A percentile compares a stretch with the other conserved stretches of the same genome.
Evolutionary conservation across 345 rosid genomes (phyloP).

Genomic region (Excoecaria agallocha): DNA sequence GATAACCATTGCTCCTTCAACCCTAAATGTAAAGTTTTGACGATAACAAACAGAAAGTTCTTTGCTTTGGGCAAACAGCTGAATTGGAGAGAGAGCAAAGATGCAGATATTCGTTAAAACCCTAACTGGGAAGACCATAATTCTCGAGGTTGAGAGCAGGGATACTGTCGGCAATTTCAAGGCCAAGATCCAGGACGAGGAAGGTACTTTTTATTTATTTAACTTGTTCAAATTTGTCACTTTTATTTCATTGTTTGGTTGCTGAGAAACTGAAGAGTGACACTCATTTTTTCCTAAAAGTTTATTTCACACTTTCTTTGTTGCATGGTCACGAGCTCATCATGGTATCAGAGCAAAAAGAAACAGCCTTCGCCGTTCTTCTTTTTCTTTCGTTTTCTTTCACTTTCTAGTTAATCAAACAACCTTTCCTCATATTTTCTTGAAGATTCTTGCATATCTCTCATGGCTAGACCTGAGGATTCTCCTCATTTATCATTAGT

Average conservation of each 20-base stretch:
- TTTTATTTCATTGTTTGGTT: neutral
- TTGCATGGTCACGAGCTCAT: too few species aligned
- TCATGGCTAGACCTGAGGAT: too few species aligned
- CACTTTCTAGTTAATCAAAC: too few species aligned
- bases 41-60: neutral
- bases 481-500: too few species aligned
- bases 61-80: neutral
- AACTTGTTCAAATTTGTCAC: neutral
- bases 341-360: too few species aligned
- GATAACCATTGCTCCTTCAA: neutral
- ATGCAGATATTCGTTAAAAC: conserved; percentile 97
- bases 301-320: too few species aligned
- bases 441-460: too few species aligned
- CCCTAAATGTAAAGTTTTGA: neutral
- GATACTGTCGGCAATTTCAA: conserved; percentile 89
- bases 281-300: neutral
- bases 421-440: too few species aligned
- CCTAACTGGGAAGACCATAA: conserved; percentile 88
- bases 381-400: too few species aligned
- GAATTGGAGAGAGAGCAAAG: neutral
- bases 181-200: conserved; percentile 94
- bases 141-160: conserved; percentile 91
- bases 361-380: too few species aligned
- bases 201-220: conserved; percentile 38
- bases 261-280: conserved; percentile 1